Conservation (phyloP, 495 filamentous ascomycete genomes). For the Penicillium malachiteum region DNA sequence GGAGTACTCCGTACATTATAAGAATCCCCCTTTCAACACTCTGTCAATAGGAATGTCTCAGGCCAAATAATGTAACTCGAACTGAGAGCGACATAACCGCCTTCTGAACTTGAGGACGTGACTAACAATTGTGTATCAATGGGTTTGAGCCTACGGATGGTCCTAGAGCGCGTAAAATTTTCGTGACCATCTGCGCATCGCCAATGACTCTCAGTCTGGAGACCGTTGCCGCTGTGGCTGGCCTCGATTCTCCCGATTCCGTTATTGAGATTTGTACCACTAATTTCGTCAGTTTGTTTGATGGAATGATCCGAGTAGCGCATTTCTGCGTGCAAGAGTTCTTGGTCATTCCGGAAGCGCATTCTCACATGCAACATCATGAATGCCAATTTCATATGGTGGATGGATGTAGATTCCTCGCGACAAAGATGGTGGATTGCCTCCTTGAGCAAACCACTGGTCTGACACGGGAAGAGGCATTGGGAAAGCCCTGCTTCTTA, state of each 20-base stretch:
- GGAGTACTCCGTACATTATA: no score
- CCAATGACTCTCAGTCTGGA: background rate
- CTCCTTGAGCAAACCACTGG: background rate
- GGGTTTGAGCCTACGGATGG: background rate
- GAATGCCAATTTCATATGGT: background rate
- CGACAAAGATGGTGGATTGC: background rate
- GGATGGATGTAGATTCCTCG: background rate
- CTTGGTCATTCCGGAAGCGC: background rate
- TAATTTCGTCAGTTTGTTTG: background rate
- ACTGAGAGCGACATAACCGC: no score
- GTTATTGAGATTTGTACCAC: constrained; percentile 2
- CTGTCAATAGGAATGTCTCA: no score
- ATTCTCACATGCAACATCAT: background rate
- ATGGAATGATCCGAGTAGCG: background rate
- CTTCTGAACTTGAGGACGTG: no score
- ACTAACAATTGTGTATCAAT: background rate
- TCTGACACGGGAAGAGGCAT: no score
- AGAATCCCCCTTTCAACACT: no score
- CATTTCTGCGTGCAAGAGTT: constrained; percentile 6
- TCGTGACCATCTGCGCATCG: background rate
- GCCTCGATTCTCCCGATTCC: background rate
- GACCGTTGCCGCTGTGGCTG: background rate
- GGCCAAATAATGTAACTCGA: no score
- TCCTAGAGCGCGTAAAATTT: background rate
- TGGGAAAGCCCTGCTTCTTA: no score